Conservation (phyloP, 768 basidiomycete genomes). For the Mycena belliarum region DNA sequence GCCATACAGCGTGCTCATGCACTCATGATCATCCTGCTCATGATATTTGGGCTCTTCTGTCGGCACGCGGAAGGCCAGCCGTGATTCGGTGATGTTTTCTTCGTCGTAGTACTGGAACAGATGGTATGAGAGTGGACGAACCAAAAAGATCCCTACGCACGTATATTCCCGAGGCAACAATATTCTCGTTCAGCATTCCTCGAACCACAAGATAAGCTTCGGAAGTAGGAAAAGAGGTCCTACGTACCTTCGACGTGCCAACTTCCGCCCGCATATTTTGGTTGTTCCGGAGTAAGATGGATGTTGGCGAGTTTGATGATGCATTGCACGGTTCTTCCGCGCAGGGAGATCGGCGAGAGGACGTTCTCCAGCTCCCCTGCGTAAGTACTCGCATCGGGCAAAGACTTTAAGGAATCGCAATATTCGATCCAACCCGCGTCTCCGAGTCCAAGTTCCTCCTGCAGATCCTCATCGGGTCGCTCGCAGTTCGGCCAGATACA, state of each 20-base stretch:
- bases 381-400: background rate
- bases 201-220: background rate
- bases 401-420: background rate
- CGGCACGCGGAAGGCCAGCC: conserved; percentile 33
- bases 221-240: background rate
- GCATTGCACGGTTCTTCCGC: background rate
- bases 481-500: background rate
- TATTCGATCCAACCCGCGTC: background rate
- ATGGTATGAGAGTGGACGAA: background rate
- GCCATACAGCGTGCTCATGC: conserved; percentile 8
- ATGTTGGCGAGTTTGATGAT: background rate
- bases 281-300: background rate
- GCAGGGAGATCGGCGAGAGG: background rate
- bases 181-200: conserved; percentile 25
- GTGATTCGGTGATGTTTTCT: conserved; percentile 31
- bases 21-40: conserved; percentile 20
- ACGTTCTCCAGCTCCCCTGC: background rate
- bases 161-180: conserved; percentile 24
- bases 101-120: conserved; percentile 27
- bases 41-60: conserved; percentile 15
- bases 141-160: background rate
- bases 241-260: background rate
- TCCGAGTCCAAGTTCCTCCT: background rate
- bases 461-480: background rate
- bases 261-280: background rate